These are phyloP conservation scores for Colletotrichum camelliae DNA, from an alignment of 2,329 filamentous ascomycete genomes.

Conservation along the genomic window DNA sequence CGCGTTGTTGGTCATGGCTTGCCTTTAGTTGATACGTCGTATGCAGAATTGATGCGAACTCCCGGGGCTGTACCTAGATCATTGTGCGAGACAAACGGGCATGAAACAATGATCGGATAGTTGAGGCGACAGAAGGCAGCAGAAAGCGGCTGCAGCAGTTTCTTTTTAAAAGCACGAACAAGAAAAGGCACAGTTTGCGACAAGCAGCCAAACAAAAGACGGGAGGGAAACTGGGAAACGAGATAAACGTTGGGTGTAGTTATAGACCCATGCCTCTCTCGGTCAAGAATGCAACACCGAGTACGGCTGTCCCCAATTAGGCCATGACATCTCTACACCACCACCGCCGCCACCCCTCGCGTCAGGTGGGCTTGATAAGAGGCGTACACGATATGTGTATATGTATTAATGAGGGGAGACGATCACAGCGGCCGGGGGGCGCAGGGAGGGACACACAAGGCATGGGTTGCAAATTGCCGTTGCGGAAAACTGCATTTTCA, in stretches of 20 bases:
- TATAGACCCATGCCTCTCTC: not conserved
- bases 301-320: not conserved
- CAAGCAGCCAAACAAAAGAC: not conserved
- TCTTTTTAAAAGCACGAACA: not conserved
- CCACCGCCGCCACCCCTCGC: not conserved
- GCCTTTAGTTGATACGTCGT: not conserved
- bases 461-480: not conserved
- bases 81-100: constrained; percentile 4
- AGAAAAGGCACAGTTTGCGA: not conserved
- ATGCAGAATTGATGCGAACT: not conserved
- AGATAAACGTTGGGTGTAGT: not conserved
- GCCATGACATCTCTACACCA: not conserved
- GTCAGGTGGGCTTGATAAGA: constrained; percentile 7
- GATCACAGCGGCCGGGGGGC: not conserved
- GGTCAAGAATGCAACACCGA: not conserved
- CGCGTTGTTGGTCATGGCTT: not conserved
- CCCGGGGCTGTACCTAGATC: not conserved
- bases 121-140: not conserved
- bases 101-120: not conserved
- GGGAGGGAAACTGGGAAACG: not conserved
- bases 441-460: not conserved
- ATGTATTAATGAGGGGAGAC: not conserved
- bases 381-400: not conserved
- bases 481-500: constrained; percentile 13
- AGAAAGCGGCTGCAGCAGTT: not conserved